Conservation (phyloP, 2,329 filamentous ascomycete genomes). For the Pseudogymnoascus sp. region DNA sequence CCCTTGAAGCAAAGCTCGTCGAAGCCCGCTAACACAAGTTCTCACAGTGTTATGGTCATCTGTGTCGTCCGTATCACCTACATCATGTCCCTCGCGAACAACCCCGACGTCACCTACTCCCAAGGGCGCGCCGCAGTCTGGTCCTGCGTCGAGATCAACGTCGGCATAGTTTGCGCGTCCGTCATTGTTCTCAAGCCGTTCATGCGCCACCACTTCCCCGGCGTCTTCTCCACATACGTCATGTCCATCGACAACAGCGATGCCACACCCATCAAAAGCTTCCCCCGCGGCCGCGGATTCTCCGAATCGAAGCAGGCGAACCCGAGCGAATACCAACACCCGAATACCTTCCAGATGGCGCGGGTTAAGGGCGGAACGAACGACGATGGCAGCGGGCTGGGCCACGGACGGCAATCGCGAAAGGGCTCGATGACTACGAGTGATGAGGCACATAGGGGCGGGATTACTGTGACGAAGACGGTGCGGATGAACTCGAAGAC, state of each 20-base stretch:
- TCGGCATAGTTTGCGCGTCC: conserved; percentile 7
- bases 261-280: not conserved
- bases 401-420: not conserved
- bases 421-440: not conserved
- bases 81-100: conserved; percentile 4
- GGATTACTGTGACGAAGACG: not conserved
- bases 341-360: conserved; percentile 6
- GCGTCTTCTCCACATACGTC: conserved; percentile 4
- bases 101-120: conserved; percentile 11
- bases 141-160: conserved; percentile 9
- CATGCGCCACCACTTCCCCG: conserved; percentile 6
- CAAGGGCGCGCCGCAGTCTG: conserved; percentile 1
- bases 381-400: not conserved
- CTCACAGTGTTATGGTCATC: not conserved
- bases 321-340: conserved; percentile 1
- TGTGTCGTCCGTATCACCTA: conserved; percentile 9
- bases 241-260: not conserved
- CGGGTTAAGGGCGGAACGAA: not conserved
- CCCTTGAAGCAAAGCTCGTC: not conserved
- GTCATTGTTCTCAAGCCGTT: conserved; percentile 6
- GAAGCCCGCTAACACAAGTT: not conserved
- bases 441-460: not conserved
- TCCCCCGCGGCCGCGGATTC: not conserved
- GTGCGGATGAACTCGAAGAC: conserved; percentile 3
- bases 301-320: conserved; percentile 1